A percentile compares a stretch with the other conserved stretches of the same genome.
Conservation (phyloP, 2,329 filamentous ascomycete species). For the Coccinonectria pachysandricola region DNA sequence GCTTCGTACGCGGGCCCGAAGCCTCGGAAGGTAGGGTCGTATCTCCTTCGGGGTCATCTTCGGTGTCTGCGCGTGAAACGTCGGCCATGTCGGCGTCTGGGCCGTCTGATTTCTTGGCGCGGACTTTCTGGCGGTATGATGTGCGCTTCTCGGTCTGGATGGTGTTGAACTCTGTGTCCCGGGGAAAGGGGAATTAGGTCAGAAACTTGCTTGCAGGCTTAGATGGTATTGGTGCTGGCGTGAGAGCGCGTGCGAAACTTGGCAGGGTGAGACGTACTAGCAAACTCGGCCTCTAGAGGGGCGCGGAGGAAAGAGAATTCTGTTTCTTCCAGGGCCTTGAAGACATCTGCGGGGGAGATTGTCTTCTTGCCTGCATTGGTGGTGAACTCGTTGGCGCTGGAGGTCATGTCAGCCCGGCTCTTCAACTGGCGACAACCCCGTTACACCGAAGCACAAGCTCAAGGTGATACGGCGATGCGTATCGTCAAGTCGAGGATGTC, state of each 20-base stretch:
- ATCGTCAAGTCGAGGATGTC: too few relatives aligned
- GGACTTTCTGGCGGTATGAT: constrained; percentile 59
- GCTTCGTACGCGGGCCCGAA: constrained; percentile 29
- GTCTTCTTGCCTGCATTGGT: constrained; percentile 62
- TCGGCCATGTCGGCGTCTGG: constrained; percentile 30
- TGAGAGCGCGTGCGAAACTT: too few relatives aligned
- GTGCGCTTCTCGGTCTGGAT: constrained; percentile 66
- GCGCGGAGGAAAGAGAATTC: constrained; percentile 64
- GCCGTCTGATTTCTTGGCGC: constrained; percentile 45
- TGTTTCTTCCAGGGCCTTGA: constrained; percentile 65
- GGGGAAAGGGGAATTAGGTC: too few relatives aligned
- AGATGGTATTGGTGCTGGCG: too few relatives aligned
- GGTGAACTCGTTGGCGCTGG: constrained; percentile 64
- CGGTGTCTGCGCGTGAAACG: constrained; percentile 15
- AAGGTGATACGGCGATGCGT: too few relatives aligned
- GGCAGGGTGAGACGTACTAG: constrained; percentile 41
- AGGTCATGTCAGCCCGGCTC: too few relatives aligned
- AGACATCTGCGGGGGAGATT: constrained; percentile 64
- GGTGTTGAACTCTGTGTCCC: constrained; percentile 58
- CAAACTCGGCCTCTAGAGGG: constrained; percentile 64
- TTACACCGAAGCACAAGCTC: too few relatives aligned
- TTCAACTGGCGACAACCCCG: too few relatives aligned
- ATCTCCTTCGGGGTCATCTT: constrained; percentile 25
- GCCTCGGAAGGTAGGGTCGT: constrained; percentile 23
- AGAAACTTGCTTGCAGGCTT: too few relatives aligned